Evolutionary conservation across 164 flowering plant genomes (phyloP).

Genomic region (grape (Vitis vinifera)): DNA sequence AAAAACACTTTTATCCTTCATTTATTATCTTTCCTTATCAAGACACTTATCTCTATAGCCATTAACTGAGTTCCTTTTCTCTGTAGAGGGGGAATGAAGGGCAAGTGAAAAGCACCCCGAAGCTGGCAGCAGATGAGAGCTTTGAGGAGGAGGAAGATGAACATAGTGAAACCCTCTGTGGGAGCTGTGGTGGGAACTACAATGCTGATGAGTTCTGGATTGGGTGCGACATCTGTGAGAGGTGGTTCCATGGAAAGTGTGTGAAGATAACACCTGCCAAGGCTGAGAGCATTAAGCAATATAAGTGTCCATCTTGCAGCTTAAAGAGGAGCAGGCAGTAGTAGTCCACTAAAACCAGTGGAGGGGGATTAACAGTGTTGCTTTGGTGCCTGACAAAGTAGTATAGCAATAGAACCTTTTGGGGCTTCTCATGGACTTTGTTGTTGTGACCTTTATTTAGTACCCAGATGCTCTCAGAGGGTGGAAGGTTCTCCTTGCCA

Average conservation of each 20-base stretch:
- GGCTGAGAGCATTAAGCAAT: slow-evolving; percentile 89
- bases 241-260: slow-evolving; percentile 92
- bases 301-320: slow-evolving; percentile 94
- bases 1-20: neutral
- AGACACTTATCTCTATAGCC: neutral
- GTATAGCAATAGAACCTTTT: slow-evolving; percentile 21
- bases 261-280: slow-evolving; percentile 96
- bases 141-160: slow-evolving; percentile 85
- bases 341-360: slow-evolving; percentile 9
- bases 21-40: neutral
- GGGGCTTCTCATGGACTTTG: slow-evolving; percentile 3
- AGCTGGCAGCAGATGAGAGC: slow-evolving; percentile 53
- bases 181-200: slow-evolving; percentile 87
- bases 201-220: slow-evolving; percentile 90
- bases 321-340: slow-evolving; percentile 70
- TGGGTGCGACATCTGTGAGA: slow-evolving; percentile 85
- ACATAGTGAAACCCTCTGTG: slow-evolving; percentile 88
- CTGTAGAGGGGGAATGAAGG: slow-evolving; percentile 79
- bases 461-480: slow-evolving; percentile 6
- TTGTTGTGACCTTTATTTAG: slow-evolving; percentile 11
- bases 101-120: slow-evolving; percentile 63
- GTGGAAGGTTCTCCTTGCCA: slow-evolving; percentile 11
- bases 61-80: slow-evolving; percentile 8
- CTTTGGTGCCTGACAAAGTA: slow-evolving; percentile 33
- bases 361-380: slow-evolving; percentile 7